A percentile compares a stretch with the other conserved stretches of the same genome.
phyloP scores from a whole-genome alignment of 352 stramenopile species.

The Stephanocyclus meneghinianus region DNA sequence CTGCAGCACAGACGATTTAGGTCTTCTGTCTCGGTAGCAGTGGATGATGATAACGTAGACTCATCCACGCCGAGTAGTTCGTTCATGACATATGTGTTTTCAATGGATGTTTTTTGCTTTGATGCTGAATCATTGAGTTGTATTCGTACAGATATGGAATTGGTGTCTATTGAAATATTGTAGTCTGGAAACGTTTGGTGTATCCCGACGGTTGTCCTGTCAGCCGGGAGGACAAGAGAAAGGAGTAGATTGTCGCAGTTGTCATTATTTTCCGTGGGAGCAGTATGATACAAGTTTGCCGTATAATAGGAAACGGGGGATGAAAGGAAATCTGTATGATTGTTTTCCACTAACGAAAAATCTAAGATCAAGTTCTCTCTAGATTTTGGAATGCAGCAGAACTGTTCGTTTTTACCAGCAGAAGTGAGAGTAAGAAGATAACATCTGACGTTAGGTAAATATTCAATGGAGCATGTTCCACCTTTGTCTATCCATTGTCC shows the following conservation, averaged over 20 bases:
- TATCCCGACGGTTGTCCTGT: not conserved
- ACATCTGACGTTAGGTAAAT: constrained; percentile 39
- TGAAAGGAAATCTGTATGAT: not conserved
- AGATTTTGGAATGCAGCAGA: constrained; percentile 7
- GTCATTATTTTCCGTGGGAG: not conserved
- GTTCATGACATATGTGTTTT: constrained; percentile 25
- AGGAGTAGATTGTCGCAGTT: constrained; percentile 15
- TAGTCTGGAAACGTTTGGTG: not conserved
- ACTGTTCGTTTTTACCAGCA: not conserved
- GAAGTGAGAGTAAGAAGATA: constrained; percentile 34
- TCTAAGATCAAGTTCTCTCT: constrained; percentile 26
- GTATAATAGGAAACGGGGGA: not conserved
- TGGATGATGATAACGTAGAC: constrained; percentile 3
- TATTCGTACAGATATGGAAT: constrained; percentile 45
- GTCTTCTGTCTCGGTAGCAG: constrained; percentile 16
- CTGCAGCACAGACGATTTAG: constrained; percentile 53
- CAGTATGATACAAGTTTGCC: not conserved
- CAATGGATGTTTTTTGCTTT: not conserved
- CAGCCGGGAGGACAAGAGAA: constrained; percentile 19
- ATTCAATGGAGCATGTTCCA: constrained; percentile 38
- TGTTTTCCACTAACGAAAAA: not conserved
- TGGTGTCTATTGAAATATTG: constrained; percentile 25
- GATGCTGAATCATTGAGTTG: constrained; percentile 13
- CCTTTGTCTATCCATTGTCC: constrained; percentile 30
- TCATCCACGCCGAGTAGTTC: constrained; percentile 26